A percentile compares a stretch with the other conserved stretches of the same genome.
Evolutionary conservation across 2,329 filamentous ascomycete genomes (phyloP).

Genomic region (Nothophoma quercina): DNA sequence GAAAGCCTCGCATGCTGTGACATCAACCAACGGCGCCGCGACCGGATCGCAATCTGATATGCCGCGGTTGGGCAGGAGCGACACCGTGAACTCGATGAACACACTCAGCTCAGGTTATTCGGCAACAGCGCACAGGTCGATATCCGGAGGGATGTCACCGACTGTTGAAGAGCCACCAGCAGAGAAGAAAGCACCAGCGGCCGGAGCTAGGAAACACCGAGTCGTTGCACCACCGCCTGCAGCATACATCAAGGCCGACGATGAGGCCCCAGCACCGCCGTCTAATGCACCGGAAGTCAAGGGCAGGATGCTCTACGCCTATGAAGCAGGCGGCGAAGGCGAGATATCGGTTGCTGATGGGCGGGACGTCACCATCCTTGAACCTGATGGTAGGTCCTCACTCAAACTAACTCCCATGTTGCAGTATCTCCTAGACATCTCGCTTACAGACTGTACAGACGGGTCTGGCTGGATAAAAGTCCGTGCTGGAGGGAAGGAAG

Average conservation of each 20-base stretch:
- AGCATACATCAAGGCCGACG: constrained; percentile 76
- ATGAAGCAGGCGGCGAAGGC: constrained; percentile 80
- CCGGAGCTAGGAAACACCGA: constrained; percentile 64
- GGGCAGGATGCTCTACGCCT: constrained; percentile 89
- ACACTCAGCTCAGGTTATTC: constrained; percentile 85
- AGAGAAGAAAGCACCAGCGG: constrained; percentile 43
- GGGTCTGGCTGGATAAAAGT: constrained; percentile 93
- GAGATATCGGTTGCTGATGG: constrained; percentile 84
- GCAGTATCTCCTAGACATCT: constrained; percentile 22
- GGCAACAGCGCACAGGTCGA: constrained; percentile 77
- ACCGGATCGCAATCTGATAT: constrained; percentile 66
- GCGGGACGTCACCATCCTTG: constrained; percentile 77
- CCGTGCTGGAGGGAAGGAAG: constrained; percentile 75
- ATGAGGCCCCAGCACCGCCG: constrained; percentile 49
- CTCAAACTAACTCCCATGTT: constrained; percentile 24
- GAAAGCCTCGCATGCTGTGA: constrained; percentile 70
- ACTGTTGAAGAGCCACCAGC: constrained; percentile 58
- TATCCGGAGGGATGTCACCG: constrained; percentile 66
- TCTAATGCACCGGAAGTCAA: constrained; percentile 63
- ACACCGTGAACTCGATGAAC: constrained; percentile 84
- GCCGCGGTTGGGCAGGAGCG: constrained; percentile 75
- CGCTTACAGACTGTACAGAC: constrained; percentile 62
- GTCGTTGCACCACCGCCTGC: constrained; percentile 87
- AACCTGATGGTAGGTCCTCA: constrained; percentile 79
- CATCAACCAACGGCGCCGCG: constrained; percentile 54